Evolutionary conservation across 108 stramenopile genomes (phyloP).

Genomic region (Thalassiosira profunda): DNA sequence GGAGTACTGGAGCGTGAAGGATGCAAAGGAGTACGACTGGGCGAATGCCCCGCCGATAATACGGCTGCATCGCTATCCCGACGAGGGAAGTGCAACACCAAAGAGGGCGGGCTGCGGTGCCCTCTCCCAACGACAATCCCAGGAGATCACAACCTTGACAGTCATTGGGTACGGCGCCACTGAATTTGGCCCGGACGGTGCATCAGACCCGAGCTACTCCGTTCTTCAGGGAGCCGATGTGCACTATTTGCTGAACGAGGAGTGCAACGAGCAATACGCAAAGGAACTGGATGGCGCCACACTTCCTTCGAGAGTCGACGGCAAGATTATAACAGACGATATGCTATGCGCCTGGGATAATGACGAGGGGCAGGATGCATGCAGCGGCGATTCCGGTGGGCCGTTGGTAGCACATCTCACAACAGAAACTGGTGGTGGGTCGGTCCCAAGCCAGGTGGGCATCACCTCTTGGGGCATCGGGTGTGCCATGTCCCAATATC

Average conservation of each 20-base stretch:
- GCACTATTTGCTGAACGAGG: slow-evolving; percentile 13
- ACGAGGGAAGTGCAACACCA: neutral
- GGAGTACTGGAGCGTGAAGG: too few species aligned
- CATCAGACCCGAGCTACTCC: slow-evolving; percentile 2
- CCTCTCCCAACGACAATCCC: slow-evolving; percentile 1
- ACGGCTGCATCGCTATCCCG: slow-evolving; percentile 26
- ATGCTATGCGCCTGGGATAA: slow-evolving; percentile 37
- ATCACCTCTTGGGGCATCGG: slow-evolving; percentile 44
- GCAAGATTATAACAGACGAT: slow-evolving; percentile 13
- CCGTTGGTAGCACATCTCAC: slow-evolving; percentile 21
- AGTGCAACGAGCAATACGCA: slow-evolving; percentile 5
- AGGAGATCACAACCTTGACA: slow-evolving; percentile 7
- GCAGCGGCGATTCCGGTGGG: slow-evolving; percentile 39
- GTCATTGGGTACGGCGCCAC: slow-evolving; percentile 21
- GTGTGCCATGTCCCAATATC: slow-evolving; percentile 24
- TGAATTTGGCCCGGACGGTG: neutral
- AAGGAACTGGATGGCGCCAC: neutral
- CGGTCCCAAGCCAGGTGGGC: slow-evolving; percentile 18
- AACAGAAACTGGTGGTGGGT: neutral
- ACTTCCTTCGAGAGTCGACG: neutral
- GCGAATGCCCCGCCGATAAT: slow-evolving; percentile 10
- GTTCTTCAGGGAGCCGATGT: slow-evolving; percentile 14
- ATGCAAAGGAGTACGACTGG: too few species aligned
- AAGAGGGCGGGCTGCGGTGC: neutral
- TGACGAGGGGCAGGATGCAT: slow-evolving; percentile 41